phyloP scores from a whole-genome alignment of 1,284 basidiomycete species.

The Dichomitus squalens region DNA sequence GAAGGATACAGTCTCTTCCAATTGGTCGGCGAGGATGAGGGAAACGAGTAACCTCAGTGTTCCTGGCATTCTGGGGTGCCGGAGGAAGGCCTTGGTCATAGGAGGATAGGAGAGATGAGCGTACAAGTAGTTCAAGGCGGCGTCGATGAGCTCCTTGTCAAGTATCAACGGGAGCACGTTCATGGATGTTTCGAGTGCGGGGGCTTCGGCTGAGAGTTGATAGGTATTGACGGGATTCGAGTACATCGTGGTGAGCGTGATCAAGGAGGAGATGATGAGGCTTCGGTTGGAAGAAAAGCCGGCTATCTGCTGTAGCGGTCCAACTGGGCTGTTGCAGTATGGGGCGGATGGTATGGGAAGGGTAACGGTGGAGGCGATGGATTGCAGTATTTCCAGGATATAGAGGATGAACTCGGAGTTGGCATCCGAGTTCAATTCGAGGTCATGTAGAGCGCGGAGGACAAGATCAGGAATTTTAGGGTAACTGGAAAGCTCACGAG shows the following conservation, averaged over 20 bases:
- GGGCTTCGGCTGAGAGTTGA: conserved; percentile 55
- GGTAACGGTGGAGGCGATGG: conserved; percentile 31
- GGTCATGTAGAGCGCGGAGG: conserved; percentile 55
- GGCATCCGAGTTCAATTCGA: conserved; percentile 58
- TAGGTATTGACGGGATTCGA: conserved; percentile 59
- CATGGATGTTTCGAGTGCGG: conserved; percentile 61
- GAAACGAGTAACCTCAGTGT: conserved; percentile 68
- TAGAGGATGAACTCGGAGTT: conserved; percentile 72
- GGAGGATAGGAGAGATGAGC: conserved; percentile 72
- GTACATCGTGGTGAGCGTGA: conserved; percentile 60
- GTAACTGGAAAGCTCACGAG: conserved; percentile 57
- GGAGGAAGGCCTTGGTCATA: conserved; percentile 77
- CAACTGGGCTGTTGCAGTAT: conserved; percentile 32
- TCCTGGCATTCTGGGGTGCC: conserved; percentile 66
- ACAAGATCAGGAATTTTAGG: conserved; percentile 63
- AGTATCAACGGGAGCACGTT: conserved; percentile 74
- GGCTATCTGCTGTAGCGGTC: conserved; percentile 44
- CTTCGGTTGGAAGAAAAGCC: conserved; percentile 67
- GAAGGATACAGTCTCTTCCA: conserved; percentile 62
- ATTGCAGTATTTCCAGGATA: conserved; percentile 62
- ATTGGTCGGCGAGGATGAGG: conserved; percentile 68
- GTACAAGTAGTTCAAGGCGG: conserved; percentile 76
- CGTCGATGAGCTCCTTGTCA: conserved; percentile 70
- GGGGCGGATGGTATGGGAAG: conserved; percentile 33
- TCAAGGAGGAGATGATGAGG: conserved; percentile 66